phyloP scores from a whole-genome alignment of 768 basidiomycete species.

The Boletus pseudopeckii region DNA sequence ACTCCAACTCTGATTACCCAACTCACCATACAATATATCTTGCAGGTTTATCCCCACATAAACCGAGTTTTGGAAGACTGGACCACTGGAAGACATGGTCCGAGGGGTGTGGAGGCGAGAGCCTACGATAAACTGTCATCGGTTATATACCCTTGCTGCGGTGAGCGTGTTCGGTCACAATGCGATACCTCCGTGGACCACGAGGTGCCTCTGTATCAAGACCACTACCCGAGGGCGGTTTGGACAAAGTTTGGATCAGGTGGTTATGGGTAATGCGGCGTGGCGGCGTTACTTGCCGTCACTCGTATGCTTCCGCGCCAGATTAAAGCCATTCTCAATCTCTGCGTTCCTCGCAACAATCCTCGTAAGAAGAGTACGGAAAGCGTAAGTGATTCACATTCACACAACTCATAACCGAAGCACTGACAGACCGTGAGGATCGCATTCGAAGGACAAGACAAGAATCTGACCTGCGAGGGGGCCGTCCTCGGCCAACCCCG shows the following conservation, averaged over 20 bases:
- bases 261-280: neutral
- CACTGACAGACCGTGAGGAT: neutral
- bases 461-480: neutral
- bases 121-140: neutral
- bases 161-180: too few species aligned
- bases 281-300: neutral
- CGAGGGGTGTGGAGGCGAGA: neutral
- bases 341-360: neutral
- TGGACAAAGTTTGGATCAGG: neutral
- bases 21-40: constrained; percentile 26
- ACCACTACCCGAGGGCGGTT: neutral
- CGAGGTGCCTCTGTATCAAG: neutral
- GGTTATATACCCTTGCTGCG: constrained; percentile 17
- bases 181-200: neutral
- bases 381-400: neutral
- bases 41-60: constrained; percentile 26
- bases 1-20: too few species aligned
- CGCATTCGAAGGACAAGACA: neutral
- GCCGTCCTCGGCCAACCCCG: neutral
- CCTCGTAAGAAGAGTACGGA: neutral
- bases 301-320: neutral
- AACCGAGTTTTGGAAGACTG: constrained; percentile 20
- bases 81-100: constrained; percentile 18
- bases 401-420: too few species aligned
- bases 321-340: neutral